Conservation (phyloP, 2,329 filamentous ascomycete genomes). For the Tolypocladium inflatum region DNA sequence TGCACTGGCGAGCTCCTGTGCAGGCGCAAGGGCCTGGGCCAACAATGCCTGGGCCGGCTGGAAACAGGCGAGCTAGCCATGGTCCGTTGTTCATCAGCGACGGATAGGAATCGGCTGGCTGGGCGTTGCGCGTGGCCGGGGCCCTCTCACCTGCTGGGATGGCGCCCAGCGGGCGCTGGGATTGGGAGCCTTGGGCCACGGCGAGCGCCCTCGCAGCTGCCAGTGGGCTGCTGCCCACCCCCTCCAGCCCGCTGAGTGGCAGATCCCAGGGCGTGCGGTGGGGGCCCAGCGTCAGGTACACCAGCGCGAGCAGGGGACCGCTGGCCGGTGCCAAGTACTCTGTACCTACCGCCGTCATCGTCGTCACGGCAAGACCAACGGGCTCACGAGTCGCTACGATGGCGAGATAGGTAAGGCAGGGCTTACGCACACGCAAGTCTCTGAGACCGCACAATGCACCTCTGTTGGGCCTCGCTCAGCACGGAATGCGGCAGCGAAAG, state of each 20-base stretch:
- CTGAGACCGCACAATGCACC: not conserved
- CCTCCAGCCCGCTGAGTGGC: constrained; percentile 10
- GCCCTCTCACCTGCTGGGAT: not conserved
- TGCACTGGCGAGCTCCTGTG: not conserved
- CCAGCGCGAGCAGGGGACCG: not conserved
- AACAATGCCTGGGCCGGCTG: not conserved
- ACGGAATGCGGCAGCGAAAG: not conserved
- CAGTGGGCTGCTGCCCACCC: not conserved
- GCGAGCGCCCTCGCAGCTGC: not conserved
- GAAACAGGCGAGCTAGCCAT: not conserved
- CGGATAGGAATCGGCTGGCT: not conserved
- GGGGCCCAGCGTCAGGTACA: not conserved
- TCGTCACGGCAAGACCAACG: not conserved
- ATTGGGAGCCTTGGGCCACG: not conserved
- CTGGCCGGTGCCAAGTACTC: not conserved
- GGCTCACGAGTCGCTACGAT: not conserved
- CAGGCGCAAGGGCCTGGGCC: not conserved
- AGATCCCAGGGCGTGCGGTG: not conserved
- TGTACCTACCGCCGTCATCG: not conserved
- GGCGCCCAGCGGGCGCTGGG: not conserved
- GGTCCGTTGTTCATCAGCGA: no score
- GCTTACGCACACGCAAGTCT: not conserved
- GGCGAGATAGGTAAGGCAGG: not conserved
- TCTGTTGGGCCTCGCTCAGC: not conserved
- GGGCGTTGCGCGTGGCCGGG: not conserved